Percentiles rank a stretch among this genome's conserved stretches.
Conservation (phyloP, 148 eudicot genomes). For the Fagopyrum esculentum region DNA sequence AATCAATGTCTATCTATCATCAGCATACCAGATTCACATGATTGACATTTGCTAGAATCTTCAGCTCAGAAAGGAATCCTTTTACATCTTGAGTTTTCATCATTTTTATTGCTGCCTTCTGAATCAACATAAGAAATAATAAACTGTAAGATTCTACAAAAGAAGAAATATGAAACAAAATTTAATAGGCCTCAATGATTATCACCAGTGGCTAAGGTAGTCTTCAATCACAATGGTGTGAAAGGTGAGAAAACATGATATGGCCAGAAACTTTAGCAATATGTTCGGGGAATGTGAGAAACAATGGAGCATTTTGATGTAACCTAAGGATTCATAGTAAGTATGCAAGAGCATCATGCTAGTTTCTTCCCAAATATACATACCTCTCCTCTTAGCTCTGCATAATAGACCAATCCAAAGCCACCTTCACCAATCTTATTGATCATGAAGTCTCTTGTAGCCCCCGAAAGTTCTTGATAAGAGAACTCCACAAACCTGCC, state of each 20-base stretch:
- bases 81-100: constrained; percentile 48
- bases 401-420: constrained; percentile 53
- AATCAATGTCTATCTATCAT: neutral
- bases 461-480: constrained; percentile 47
- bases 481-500: constrained; percentile 48
- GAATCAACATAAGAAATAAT: neutral
- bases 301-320: neutral
- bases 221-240: neutral
- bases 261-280: neutral
- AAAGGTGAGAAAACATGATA: neutral
- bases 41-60: constrained; percentile 51
- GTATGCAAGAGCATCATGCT: no score
- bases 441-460: constrained; percentile 40
- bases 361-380: neutral
- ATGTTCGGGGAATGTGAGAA: neutral
- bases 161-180: neutral
- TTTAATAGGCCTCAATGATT: neutral
- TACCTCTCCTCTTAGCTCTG: constrained; percentile 58
- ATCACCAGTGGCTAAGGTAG: neutral
- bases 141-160: neutral
- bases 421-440: constrained; percentile 67
- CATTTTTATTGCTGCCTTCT: constrained; percentile 57
- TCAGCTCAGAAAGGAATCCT: constrained; percentile 50
- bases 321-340: neutral
- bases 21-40: constrained; percentile 40